Base-by-base conservation (phyloP, 2,329 filamentous ascomycete species). In the Aureobasidium sp. region DNA sequence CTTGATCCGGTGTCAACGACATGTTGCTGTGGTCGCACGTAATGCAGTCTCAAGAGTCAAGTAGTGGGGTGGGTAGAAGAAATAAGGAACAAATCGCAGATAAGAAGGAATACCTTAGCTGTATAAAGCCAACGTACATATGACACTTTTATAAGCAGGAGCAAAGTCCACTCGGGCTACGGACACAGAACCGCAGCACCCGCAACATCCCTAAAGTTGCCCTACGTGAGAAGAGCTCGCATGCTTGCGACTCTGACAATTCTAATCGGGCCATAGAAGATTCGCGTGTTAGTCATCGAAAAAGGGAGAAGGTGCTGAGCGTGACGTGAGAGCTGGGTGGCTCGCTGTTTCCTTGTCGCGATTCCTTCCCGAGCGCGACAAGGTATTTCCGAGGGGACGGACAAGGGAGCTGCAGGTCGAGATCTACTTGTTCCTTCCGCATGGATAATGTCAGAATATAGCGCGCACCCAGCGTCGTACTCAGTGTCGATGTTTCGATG, bases 1-100 rank as follows among this genome's bases (percentile, higher is more conserved):
- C 78, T 75, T 91, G 86, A 53, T 81, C 76, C 30, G 81, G 75
- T 11, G 86, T 86, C 63, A 90, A 76, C 62, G 81, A 49, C 71
- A 73, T 72, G 5, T 53, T 63, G 44, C 1, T 27, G 16, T 62
- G 13, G 10, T 27, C 8, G 48, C n/a, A 29, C 61, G n/a, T 42
- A 2, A 41, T 27, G 5, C 32, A 29, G 50, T 16, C 9, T 32
- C 6, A 3, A 8, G 9, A 39, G 34, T 2, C 3, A 7, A 9
- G 36, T 53, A 39, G 1, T 16, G 16, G n/a, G 5, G 15, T n/a
- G 29, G 11, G 34, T 25, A 11, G 10, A 5, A 9, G 49, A 10
- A 8, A 7, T 16, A 25, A 11, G 29, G 39, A 21, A n/a, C 1
- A 54, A 42, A 11, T 10, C 13, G 36, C 25, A 36, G 49, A 52